Percentiles rank a stretch among this genome's conserved stretches.
Conservation (phyloP, 306 rosid genomes). For the Carpinus fangiana region DNA sequence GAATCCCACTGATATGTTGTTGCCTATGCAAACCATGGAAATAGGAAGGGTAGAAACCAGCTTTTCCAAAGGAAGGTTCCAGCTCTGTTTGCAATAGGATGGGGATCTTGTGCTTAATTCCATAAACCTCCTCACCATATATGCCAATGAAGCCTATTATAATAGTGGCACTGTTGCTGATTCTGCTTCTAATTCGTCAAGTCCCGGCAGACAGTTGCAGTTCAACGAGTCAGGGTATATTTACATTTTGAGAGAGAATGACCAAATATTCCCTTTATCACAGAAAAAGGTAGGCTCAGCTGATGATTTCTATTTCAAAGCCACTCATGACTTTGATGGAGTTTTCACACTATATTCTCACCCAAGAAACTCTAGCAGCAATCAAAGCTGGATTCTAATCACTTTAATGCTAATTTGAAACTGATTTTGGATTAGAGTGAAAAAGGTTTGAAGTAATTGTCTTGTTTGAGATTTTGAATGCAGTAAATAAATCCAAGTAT, state of each 20-base stretch:
- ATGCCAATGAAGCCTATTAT: conserved; percentile 2
- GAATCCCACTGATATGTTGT: conserved; percentile 29
- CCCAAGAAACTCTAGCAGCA: conserved; percentile 25
- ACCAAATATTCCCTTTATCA: neutral
- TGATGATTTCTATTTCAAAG: conserved; percentile 30
- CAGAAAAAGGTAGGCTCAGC: neutral
- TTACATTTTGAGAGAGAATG: conserved; percentile 35
- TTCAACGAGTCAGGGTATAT: conserved; percentile 41
- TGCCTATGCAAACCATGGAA: conserved; percentile 34
- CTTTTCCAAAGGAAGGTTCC: conserved; percentile 32
- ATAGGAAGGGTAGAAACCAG: neutral
- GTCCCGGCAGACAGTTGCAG: conserved; percentile 30
- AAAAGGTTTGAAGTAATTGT: no score
- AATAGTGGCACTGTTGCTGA: fast-evolving
- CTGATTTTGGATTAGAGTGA: no score
- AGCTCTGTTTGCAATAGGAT: neutral
- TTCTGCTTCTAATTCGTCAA: neutral
- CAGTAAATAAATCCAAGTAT: no score
- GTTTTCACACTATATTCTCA: conserved; percentile 33
- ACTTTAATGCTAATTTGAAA: no score
- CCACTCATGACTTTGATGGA: conserved; percentile 55
- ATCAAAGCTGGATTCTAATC: conserved; percentile 28
- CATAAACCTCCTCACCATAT: conserved; percentile 12
- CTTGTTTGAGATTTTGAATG: no score
- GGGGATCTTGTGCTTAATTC: conserved; percentile 26